Evolutionary conservation across 441 rosid genomes (phyloP), one percentile per base, ranked within the genome.

Genomic region (Monsonia emarginata): DNA sequence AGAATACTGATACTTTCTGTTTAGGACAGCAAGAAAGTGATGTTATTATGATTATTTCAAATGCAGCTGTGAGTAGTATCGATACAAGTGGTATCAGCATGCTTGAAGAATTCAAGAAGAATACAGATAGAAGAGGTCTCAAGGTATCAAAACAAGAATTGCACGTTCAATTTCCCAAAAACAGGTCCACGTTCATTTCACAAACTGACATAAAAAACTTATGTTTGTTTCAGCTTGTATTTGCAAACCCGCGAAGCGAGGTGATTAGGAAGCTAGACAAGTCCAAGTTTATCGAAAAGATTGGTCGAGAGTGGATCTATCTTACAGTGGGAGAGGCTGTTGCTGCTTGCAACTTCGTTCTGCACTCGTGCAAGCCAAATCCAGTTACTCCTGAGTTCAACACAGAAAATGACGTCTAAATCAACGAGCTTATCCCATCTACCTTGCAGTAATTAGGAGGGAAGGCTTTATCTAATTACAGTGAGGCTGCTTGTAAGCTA

Each of bases 41-140:
- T 10, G 46, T 38, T 69, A 2, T 19, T 34, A 25, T 61, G 8
- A 6, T 2, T 1, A 3, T 50, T 52, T 11, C 4, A 58, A 62
- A 61, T 63, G 34, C 83, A 85, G 89, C 76, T 42, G 81, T 78
- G 14, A 84, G 81, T 36, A 76, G 86, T 74, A 83, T 85, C 3
- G 89, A 85, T 67, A 81, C 87, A 0, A 85, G 87, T 22, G 89
- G 89, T 11, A 71, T 85, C 61, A 79, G 85, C 75, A 78, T 81
- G 89, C 72, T 85, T 4, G 82, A 81, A 64, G 89, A 85, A 69
- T 21, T 83, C 75, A 74, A 69, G 80, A 81, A 78, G 76, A 65
- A 22, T 16, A 10, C 19, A 5, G 80, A 76, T 32, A 66, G 75
- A 63, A 81, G 71, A 72, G 83, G 73, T 14, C 81, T 83, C 27